Evolutionary conservation across 2,329 filamentous ascomycete species (phyloP), one percentile per base, ranked within the genome.

Genomic region (Trichophaea hybrida): DNA sequence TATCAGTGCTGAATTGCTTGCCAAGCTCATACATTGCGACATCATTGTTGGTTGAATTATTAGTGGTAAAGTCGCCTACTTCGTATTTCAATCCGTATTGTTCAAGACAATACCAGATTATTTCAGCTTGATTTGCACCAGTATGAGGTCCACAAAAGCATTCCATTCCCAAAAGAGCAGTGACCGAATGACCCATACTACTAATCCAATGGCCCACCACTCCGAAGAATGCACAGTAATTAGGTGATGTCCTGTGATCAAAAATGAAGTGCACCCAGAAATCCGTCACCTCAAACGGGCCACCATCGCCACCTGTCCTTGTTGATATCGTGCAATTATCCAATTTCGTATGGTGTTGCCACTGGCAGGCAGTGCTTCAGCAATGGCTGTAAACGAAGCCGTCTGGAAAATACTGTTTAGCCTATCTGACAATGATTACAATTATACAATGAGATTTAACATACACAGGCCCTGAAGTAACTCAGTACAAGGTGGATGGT

Each of bases 191-290:
- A 1, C 50, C 32, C n/a, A 2, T 37, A 37, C 5, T 15, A 37
- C 59, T 32, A 53, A 53, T 51, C 40, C 49, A 63, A 33, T 63
- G 55, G 5, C 31, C 58, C 13, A 63, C 54, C 15, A 66, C 48
- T 5, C 38, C 56, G 5, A 61, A 55, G 50, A 61, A 61, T 37
- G 62, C 13, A 6, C 32, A 34, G n/a, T 58, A 34, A 24, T 66
- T 66, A 8, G 49, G 49, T 15, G 54, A 60, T 12, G 55, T 63
- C 60, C 58, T 63, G 6, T 63, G 46, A 38, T 65, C 55, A 48
- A 64, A 63, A 13, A 10, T 46, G 24, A 61, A 54, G 8, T 61
- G 55, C 12, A 60, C 48, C 4, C 43, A n/a, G 10, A 32, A 4
- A 6, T 13, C 52, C 1, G 2, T 13, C 6, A 2, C 4, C 1